A percentile compares a stretch with the other conserved stretches of the same genome.
Conservation (phyloP, 163 green algal genomes). For the Trebouxiophyceae sp. region DNA sequence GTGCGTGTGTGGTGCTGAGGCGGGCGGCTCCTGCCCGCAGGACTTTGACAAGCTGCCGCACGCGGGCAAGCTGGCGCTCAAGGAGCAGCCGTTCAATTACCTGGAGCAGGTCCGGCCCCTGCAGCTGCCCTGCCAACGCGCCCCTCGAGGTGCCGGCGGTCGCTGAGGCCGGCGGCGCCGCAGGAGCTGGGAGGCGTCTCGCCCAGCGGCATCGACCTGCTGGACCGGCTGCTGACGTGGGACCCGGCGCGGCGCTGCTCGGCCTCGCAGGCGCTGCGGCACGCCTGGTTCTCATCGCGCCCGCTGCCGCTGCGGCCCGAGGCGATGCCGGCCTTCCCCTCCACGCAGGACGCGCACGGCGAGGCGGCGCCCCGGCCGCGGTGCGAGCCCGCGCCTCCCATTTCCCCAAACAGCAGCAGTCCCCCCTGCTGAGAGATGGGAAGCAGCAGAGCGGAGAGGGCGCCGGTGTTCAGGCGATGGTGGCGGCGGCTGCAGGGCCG, state of each 20-base stretch:
- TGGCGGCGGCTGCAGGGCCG: too few species aligned
- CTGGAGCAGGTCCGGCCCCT: conserved; percentile 31
- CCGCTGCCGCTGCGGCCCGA: conserved; percentile 36
- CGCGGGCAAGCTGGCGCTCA: conserved; percentile 31
- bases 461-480: too few species aligned
- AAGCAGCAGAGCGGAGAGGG: too few species aligned
- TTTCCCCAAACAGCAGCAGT: too few species aligned
- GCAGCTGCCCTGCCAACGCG: neutral
- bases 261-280: conserved; percentile 36
- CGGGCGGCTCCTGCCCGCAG: conserved; percentile 17
- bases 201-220: conserved; percentile 30
- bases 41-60: conserved; percentile 34
- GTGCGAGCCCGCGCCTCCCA: too few species aligned
- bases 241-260: conserved; percentile 44
- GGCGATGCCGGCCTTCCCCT: conserved; percentile 54
- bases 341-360: conserved; percentile 28
- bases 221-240: conserved; percentile 48
- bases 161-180: neutral
- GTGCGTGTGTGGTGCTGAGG: neutral
- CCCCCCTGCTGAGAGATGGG: too few species aligned
- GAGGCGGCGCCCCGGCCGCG: too few species aligned
- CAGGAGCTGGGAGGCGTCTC: neutral
- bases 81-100: conserved; percentile 66
- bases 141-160: neutral
- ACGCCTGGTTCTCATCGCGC: conserved; percentile 44